Evolutionary conservation across 164 flowering plant species (phyloP).

Genomic region (Magnolia sinica): DNA sequence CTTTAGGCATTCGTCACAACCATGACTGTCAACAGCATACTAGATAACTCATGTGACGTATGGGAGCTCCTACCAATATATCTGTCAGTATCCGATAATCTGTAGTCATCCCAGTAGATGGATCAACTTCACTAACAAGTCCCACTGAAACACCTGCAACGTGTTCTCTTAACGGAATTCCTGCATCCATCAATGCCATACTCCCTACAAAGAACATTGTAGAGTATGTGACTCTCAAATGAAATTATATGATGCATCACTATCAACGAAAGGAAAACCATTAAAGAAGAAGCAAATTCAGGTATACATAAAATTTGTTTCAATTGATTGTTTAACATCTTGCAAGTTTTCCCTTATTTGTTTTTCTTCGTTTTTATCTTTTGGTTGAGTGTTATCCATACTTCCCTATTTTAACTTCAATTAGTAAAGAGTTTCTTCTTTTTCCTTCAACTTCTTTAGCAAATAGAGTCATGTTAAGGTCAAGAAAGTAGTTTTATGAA

Average conservation of each 20-base stretch:
- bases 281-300: neutral
- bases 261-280: conserved; percentile 2
- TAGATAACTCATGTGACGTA: neutral
- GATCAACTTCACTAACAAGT: conserved; percentile 83
- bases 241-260: neutral
- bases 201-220: conserved; percentile 53
- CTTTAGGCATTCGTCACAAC: neutral
- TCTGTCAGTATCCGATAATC: conserved; percentile 90
- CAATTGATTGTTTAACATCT: too few relatives aligned
- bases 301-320: too few relatives aligned
- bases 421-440: too few relatives aligned
- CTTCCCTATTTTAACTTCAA: too few relatives aligned
- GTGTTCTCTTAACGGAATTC: conserved; percentile 81
- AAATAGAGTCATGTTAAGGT: too few relatives aligned
- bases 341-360: too few relatives aligned
- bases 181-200: conserved; percentile 99
- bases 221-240: neutral
- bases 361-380: too few relatives aligned
- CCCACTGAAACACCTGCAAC: conserved; percentile 98
- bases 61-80: conserved; percentile 62
- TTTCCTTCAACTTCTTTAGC: too few relatives aligned
- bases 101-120: conserved; percentile 57
- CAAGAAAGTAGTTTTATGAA: too few relatives aligned
- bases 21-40: neutral
- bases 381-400: too few relatives aligned